phyloP scores from a whole-genome alignment of 2,329 filamentous ascomycete species.

The Pyrenophora teres region DNA sequence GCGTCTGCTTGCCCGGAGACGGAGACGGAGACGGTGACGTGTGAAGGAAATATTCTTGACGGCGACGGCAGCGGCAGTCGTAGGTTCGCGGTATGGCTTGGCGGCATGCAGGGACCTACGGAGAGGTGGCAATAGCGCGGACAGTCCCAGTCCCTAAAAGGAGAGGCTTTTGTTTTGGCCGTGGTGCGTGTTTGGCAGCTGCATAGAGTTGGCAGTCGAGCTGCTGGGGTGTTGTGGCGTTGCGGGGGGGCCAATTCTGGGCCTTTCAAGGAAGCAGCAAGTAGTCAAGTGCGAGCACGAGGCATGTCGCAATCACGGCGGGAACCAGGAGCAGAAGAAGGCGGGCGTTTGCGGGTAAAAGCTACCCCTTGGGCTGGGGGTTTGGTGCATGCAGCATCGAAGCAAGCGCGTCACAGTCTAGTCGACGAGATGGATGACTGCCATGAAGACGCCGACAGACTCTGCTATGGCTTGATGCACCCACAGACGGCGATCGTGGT shows the following conservation, averaged over 20 bases:
- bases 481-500: constrained; percentile 23
- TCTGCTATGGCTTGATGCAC: constrained; percentile 21
- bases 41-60: constrained; percentile 4
- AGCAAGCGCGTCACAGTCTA: constrained; percentile 7
- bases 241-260: constrained; percentile 12
- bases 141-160: constrained; percentile 12
- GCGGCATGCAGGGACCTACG: constrained; percentile 30
- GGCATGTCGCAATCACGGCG: constrained; percentile 8
- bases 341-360: not conserved
- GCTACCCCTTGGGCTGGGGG: not conserved
- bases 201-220: constrained; percentile 12
- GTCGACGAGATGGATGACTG: constrained; percentile 8
- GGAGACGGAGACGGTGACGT: not conserved
- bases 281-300: constrained; percentile 12
- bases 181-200: constrained; percentile 9
- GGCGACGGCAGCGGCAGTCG: not conserved
- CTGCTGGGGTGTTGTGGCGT: constrained; percentile 3
- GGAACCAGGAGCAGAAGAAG: constrained; percentile 6
- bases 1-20: constrained; percentile 1
- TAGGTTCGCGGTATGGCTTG: constrained; percentile 15
- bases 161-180: constrained; percentile 8
- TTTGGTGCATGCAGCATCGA: constrained; percentile 2
- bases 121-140: constrained; percentile 16
- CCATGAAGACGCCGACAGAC: constrained; percentile 7
- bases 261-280: not conserved